phyloP scores from a whole-genome alignment of 2,329 filamentous ascomycete species.

The Venturia asperata region DNA sequence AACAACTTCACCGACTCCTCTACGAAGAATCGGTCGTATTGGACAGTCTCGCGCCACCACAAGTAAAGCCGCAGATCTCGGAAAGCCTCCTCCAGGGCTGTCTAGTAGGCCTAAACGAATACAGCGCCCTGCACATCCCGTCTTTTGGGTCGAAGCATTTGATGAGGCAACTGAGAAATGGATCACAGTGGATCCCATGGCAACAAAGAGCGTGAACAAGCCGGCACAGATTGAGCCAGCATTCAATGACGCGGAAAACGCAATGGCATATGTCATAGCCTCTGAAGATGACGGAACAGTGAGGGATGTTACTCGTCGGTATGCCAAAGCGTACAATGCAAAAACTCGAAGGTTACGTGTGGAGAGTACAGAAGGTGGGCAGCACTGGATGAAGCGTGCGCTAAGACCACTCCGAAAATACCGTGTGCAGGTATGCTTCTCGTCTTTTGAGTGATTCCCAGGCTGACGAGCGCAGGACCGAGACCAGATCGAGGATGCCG shows the following conservation, averaged over 20 bases:
- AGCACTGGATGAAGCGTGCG: conserved; percentile 48
- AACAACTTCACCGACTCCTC: not conserved
- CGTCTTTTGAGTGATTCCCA: not conserved
- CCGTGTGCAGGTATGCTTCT: conserved; percentile 1
- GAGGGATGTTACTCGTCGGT: conserved; percentile 80
- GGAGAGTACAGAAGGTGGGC: conserved; percentile 55
- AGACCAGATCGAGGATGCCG: conserved; percentile 76
- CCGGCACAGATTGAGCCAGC: conserved; percentile 76
- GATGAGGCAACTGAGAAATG: conserved; percentile 83
- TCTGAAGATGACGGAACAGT: conserved; percentile 75
- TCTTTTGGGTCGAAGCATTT: conserved; percentile 93
- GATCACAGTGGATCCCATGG: conserved; percentile 79
- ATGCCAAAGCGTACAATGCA: conserved; percentile 80
- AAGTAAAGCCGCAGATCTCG: conserved; percentile 21
- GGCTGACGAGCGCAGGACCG: conserved; percentile 44
- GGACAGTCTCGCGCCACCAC: conserved; percentile 4
- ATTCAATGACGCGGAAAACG: conserved; percentile 66
- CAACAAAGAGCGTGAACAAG: conserved; percentile 71
- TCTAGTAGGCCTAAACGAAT: conserved; percentile 19
- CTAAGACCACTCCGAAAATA: conserved; percentile 37
- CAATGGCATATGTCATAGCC: conserved; percentile 73
- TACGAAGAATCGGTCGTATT: conserved; percentile 11
- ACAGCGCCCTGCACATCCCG: conserved; percentile 64
- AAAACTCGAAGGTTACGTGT: conserved; percentile 81
- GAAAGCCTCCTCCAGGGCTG: conserved; percentile 21